Conservation (phyloP, 805 yeast species). For the Suhomyces pyralidae region DNA sequence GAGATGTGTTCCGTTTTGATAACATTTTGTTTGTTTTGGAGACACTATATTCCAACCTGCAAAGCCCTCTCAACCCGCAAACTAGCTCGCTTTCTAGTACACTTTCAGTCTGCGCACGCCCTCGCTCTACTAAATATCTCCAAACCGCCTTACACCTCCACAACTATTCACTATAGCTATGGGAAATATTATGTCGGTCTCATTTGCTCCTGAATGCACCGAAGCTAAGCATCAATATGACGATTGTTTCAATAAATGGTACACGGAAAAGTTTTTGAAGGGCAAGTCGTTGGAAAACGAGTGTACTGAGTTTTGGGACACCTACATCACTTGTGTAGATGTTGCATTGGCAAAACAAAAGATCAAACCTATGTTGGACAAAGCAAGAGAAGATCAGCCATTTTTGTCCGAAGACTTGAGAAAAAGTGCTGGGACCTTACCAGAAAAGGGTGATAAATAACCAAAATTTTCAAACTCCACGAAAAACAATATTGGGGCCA, state of each 20-base stretch:
- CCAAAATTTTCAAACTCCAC: not conserved
- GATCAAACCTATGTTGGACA: conserved; percentile 78
- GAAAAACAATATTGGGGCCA: not conserved
- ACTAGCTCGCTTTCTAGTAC: not conserved
- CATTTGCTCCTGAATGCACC: conserved; percentile 97
- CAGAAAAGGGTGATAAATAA: conserved; percentile 16
- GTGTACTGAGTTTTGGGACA: conserved; percentile 86
- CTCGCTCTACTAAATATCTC: not conserved
- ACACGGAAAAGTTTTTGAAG: conserved; percentile 75
- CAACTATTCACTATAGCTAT: conserved; percentile 13
- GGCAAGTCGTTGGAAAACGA: conserved; percentile 66
- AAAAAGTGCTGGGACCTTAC: conserved; percentile 24
- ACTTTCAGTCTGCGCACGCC: not conserved
- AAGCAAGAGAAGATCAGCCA: conserved; percentile 87
- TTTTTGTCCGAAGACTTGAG: conserved; percentile 43
- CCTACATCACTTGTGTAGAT: conserved; percentile 85
- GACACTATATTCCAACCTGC: not conserved
- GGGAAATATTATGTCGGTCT: conserved; percentile 53
- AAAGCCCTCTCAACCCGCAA: not conserved
- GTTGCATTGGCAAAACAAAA: conserved; percentile 67
- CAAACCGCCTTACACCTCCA: not conserved
- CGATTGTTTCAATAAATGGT: conserved; percentile 93
- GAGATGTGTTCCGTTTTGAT: not conserved
- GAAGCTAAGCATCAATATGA: conserved; percentile 82
- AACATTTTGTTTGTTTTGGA: conserved; percentile 1